Evolutionary conservation across 495 filamentous ascomycete genomes (phyloP), one percentile per base, ranked within the genome.

Genomic region (Podospora pseudoanserina): DNA sequence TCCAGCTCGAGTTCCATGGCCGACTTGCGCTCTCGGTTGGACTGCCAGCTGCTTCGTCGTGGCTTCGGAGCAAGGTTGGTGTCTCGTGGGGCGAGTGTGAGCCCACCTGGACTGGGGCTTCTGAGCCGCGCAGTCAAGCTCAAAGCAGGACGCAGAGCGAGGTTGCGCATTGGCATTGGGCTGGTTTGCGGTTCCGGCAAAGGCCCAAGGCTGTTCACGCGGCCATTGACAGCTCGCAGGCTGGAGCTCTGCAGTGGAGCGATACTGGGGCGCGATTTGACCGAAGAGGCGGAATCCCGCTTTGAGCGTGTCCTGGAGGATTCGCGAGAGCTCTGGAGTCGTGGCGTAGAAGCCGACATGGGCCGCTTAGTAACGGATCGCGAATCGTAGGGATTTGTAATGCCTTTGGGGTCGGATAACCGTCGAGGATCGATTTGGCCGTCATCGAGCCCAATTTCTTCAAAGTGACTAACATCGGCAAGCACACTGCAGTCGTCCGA

Each of bases 371-470:
- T 77, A 2, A 79, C 75, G 59, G 75, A 76, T 49, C 79, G 74
- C 57, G 78, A 67, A 68, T 84, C 81, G 57, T 81, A 81, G 44
- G 75, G 69, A 16, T 73, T 65, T 70, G 87, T 86, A 55, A 80
- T 68, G 67, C 82, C 79, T 49, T 81, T 75, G 65, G 55, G 55
- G 18, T 83, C 80, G 63, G 79, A 77, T 49, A 80, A 79, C 62
- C 78, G 72, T 30, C 78, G 77, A 44, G 80, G 69, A 53, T 80
- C 76, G 20, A 70, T 54, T 30, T 69, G 72, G 27, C 67, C 73
- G 64, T 92, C 87, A 73, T 97, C 93, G 7, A 99, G 86, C 11
- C 90, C 91, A 71, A 97, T 96, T 63, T 98, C 95, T 77, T 99
- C 95, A 73, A 98, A 97, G 73, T 97, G 89, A 63, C 84, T 85